These are phyloP conservation scores for Penicillium corylophilum DNA, from an alignment of 2,329 filamentous ascomycete species.

Conservation along the genomic window DNA sequence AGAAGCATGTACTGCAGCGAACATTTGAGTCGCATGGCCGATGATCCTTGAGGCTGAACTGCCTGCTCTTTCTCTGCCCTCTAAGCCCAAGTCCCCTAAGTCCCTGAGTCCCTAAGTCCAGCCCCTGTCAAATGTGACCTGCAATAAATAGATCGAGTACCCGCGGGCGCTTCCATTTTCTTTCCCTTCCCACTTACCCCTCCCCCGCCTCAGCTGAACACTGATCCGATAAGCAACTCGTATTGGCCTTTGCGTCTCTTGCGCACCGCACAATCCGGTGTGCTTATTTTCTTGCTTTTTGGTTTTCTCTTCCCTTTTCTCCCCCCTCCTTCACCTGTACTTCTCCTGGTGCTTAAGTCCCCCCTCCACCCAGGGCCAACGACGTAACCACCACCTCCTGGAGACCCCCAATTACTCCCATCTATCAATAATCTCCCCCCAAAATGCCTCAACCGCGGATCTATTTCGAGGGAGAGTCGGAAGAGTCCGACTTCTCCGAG, in stretches of 20 bases:
- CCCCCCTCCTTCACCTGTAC: slow-evolving; percentile 1
- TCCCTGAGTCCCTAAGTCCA: background rate
- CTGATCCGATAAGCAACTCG: slow-evolving; percentile 8
- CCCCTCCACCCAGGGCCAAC: slow-evolving; percentile 1
- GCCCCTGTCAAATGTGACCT: background rate
- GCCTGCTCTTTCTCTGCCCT: background rate
- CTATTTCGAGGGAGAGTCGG: slow-evolving; percentile 17
- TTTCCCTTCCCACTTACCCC: slow-evolving; percentile 7
- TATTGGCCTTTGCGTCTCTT: slow-evolving; percentile 5
- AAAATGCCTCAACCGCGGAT: slow-evolving; percentile 18
- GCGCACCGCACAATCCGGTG: background rate
- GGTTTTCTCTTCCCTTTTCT: slow-evolving; percentile 8
- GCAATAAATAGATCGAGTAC: background rate
- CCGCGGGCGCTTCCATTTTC: background rate
- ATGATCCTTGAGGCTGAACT: slow-evolving; percentile 9
- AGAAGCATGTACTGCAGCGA: background rate
- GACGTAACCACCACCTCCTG: slow-evolving; percentile 1
- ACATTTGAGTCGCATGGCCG: background rate
- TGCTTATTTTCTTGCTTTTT: background rate
- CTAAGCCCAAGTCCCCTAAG: background rate
- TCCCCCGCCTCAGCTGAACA: slow-evolving; percentile 8
- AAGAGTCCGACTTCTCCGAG: slow-evolving; percentile 36
- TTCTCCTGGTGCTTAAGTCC: background rate
- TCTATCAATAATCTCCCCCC: slow-evolving; percentile 16
- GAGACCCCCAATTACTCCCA: slow-evolving; percentile 32